Evolutionary conservation across 2,329 filamentous ascomycete species (phyloP), one percentile per base, ranked within the genome.

Genomic region (Blumeria graminis): DNA sequence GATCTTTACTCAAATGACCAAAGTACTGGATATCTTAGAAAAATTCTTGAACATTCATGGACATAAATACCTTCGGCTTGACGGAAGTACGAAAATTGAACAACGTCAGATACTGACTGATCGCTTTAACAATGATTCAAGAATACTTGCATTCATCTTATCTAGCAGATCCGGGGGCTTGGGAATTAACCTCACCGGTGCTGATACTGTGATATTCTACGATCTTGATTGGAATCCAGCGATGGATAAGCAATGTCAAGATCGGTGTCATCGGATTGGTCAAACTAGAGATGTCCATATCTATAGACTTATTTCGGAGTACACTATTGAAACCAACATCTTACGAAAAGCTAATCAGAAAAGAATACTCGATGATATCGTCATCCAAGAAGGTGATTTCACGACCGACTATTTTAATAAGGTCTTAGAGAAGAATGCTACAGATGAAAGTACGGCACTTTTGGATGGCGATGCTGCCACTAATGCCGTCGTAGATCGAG

Each of bases 1-100:
- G 55, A 98, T 99, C 67, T 99, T 99, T 69, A 96, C 93, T 0
- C 92, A 99, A 66, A 98, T 99, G 92, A 96, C 92, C 51, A 94
- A 94, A 68, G 92, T 96, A 50, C 76, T 99, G 16, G 90, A 99
- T 67, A 94, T 99, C 56, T 75, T 99, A 1, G 92, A 99, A 68
- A 88, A 92, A 62, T 98, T 98, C 66, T 78, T 98, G 62, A 96
- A 95, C 66, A 95, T 98, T 55, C 90, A 98, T 64, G 90, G 90
- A 0, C 86, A 96, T 71, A 92, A 93, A 57, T 99, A 99, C 66
- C 77, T 98, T 16, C 87, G 92, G 18, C 77, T 99, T 4, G 92
- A 99, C 66, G 92, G 92, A n/a, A 83, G 87, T 6, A 96, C 92
- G 22, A 94, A 94, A 66, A 84, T 96, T 13, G 92, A 98, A 68